These are phyloP conservation scores for Trichoderma koningiopsis DNA, from an alignment of 2,329 filamentous ascomycete species.

Conservation along the genomic window DNA sequence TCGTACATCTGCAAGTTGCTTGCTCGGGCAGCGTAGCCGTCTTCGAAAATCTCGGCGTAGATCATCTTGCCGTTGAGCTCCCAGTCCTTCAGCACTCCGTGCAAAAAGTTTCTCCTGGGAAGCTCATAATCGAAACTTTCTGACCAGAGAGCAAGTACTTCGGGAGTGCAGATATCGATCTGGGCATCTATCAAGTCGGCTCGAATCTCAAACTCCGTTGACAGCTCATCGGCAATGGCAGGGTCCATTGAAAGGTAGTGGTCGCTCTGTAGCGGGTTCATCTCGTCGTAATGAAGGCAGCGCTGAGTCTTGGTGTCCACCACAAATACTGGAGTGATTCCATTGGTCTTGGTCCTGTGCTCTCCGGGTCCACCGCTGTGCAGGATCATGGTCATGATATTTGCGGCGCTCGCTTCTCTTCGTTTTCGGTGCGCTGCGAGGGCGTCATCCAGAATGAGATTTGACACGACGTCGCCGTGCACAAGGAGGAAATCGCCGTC, in stretches of 20 bases:
- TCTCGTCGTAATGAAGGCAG: constrained; percentile 93
- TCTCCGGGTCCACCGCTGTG: constrained; percentile 69
- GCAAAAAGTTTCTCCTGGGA: constrained; percentile 83
- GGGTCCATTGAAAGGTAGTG: constrained; percentile 74
- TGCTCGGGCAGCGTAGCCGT: constrained; percentile 84
- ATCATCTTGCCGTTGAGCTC: constrained; percentile 98
- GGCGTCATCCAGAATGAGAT: constrained; percentile 78
- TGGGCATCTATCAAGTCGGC: constrained; percentile 90
- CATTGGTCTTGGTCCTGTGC: constrained; percentile 77
- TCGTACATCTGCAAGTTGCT: constrained; percentile 89
- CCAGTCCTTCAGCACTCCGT: constrained; percentile 93
- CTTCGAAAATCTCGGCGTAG: constrained; percentile 80
- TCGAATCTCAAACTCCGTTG: constrained; percentile 75
- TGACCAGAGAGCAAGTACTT: constrained; percentile 91
- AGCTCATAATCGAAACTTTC: constrained; percentile 97
- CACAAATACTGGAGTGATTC: constrained; percentile 79
- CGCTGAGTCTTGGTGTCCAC: constrained; percentile 78
- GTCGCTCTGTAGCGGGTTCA: constrained; percentile 67
- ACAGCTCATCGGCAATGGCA: constrained; percentile 71
- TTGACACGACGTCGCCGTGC: constrained; percentile 89
- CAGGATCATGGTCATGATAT: constrained; percentile 96
- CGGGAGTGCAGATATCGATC: constrained; percentile 96
- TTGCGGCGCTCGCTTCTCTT: constrained; percentile 82
- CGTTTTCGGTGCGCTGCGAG: constrained; percentile 79
- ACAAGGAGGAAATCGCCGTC: constrained; percentile 90